phyloP scores from a whole-genome alignment of 352 stramenopile genomes.

The Pythium pyrilobum region DNA sequence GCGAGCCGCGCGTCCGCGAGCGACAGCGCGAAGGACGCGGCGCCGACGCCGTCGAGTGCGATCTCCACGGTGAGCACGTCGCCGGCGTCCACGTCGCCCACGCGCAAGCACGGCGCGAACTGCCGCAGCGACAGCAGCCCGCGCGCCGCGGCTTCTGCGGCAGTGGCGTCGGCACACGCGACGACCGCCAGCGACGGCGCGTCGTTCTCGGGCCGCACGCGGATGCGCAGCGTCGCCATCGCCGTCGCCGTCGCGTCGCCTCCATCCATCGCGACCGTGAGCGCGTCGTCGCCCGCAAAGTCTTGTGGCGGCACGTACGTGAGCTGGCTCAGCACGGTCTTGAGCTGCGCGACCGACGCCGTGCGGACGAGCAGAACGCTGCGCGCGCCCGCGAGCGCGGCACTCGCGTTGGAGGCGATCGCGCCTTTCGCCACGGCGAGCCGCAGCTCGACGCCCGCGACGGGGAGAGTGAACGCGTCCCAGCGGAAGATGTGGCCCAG shows the following conservation, averaged over 20 bases:
- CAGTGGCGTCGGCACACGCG: not conserved
- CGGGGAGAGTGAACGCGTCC: too few species aligned
- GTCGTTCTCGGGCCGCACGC: conserved; percentile 22
- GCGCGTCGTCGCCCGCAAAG: conserved; percentile 1
- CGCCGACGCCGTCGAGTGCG: not conserved
- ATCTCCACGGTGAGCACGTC: conserved; percentile 34
- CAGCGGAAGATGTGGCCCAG: not conserved
- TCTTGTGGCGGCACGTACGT: not conserved
- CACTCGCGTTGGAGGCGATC: not conserved
- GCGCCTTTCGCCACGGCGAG: not conserved
- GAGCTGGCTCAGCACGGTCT: not conserved
- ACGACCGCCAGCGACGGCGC: conserved; percentile 1
- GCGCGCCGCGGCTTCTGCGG: too few species aligned
- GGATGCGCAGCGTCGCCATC: conserved; percentile 4
- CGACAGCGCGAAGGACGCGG: too few species aligned
- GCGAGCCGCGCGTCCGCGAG: too few species aligned
- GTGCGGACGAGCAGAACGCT: not conserved
- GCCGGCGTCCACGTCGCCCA: conserved; percentile 29
- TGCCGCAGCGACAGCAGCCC: conserved; percentile 4
- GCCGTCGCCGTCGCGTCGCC: not conserved
- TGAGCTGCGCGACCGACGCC: not conserved
- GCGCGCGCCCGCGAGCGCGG: not conserved
- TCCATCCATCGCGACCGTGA: not conserved
- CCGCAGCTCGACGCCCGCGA: too few species aligned
- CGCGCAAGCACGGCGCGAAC: conserved; percentile 27